Percentiles rank a stretch among this genome's conserved stretches.
These are phyloP conservation scores for Lagenidium sp. DNA, from an alignment of 352 stramenopile genomes.

Conservation along the genomic window DNA sequence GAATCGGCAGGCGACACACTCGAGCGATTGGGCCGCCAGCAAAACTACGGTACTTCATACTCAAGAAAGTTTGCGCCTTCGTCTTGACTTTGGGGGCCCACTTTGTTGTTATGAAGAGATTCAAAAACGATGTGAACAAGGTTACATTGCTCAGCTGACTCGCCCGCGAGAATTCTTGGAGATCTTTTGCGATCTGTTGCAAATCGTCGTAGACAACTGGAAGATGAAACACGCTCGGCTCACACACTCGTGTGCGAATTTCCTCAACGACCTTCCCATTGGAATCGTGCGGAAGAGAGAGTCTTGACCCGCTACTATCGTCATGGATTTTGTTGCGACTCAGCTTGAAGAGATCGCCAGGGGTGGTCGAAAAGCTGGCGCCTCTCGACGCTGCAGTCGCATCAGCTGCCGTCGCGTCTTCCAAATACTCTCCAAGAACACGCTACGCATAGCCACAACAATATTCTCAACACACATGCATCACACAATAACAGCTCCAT, in stretches of 20 bases:
- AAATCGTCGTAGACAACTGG: conserved; percentile 67
- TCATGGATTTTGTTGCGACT: conserved; percentile 45
- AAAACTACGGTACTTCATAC: conserved; percentile 36
- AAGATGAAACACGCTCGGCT: conserved; percentile 68
- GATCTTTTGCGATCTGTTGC: conserved; percentile 42
- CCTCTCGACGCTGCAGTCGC: conserved; percentile 14
- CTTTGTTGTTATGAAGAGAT: conserved; percentile 53
- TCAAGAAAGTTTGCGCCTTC: conserved; percentile 58
- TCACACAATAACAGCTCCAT: no score
- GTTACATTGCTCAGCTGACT: conserved; percentile 5
- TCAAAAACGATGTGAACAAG: conserved; percentile 26
- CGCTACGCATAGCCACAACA: conserved; percentile 15
- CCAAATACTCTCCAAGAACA: conserved; percentile 61
- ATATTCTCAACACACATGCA: not conserved
- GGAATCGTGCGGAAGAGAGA: conserved; percentile 14
- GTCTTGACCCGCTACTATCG: conserved; percentile 13
- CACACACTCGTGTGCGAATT: conserved; percentile 35
- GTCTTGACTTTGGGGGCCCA: conserved; percentile 72
- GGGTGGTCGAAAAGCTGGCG: conserved; percentile 3
- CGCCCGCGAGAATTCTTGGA: conserved; percentile 35
- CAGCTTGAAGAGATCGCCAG: conserved; percentile 43
- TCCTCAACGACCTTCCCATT: conserved; percentile 15
- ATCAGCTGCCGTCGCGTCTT: conserved; percentile 20
- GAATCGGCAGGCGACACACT: conserved; percentile 40
- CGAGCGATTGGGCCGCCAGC: no score